A percentile compares a stretch with the other conserved stretches of the same genome.
Evolutionary conservation across 768 basidiomycete species (phyloP).

Genomic region (Pisolithus marmoratus): DNA sequence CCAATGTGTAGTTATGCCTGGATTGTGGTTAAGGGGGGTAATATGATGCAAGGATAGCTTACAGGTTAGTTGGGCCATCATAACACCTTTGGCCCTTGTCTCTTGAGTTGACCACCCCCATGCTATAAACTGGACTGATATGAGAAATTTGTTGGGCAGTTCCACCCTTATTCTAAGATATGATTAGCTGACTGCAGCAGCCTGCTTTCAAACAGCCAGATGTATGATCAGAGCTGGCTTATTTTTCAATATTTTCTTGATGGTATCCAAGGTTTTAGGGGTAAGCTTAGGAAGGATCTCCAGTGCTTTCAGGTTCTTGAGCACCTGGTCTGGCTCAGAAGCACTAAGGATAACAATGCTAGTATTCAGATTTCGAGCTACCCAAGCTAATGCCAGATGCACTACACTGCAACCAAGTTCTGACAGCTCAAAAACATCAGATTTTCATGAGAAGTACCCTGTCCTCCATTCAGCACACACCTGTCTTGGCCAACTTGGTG

Average conservation of each 20-base stretch:
- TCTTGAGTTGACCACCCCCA: too few relatives aligned
- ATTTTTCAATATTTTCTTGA: slow-evolving; percentile 48
- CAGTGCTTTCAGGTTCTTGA: slow-evolving; percentile 47
- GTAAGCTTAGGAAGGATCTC: slow-evolving; percentile 51
- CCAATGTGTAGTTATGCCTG: too few relatives aligned
- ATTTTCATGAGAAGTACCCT: neutral
- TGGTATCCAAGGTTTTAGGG: slow-evolving; percentile 41
- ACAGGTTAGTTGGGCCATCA: too few relatives aligned
- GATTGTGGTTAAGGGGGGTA: too few relatives aligned
- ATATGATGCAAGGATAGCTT: too few relatives aligned
- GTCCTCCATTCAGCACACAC: slow-evolving; percentile 6
- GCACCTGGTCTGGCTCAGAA: slow-evolving; percentile 41
- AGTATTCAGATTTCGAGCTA: slow-evolving; percentile 43
- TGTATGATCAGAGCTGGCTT: slow-evolving; percentile 26
- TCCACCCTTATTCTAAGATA: too few relatives aligned
- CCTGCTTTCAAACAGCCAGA: neutral
- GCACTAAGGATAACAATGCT: slow-evolving; percentile 45
- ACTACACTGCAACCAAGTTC: slow-evolving; percentile 43
- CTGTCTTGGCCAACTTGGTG: slow-evolving; percentile 37
- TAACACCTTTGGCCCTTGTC: too few relatives aligned
- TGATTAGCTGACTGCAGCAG: slow-evolving; percentile 4
- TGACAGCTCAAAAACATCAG: slow-evolving; percentile 11
- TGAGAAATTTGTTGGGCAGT: too few relatives aligned
- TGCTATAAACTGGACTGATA: too few relatives aligned
- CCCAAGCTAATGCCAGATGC: slow-evolving; percentile 54